Conservation (phyloP, 345 rosid species). For the Eucalyptus curtisii region DNA sequence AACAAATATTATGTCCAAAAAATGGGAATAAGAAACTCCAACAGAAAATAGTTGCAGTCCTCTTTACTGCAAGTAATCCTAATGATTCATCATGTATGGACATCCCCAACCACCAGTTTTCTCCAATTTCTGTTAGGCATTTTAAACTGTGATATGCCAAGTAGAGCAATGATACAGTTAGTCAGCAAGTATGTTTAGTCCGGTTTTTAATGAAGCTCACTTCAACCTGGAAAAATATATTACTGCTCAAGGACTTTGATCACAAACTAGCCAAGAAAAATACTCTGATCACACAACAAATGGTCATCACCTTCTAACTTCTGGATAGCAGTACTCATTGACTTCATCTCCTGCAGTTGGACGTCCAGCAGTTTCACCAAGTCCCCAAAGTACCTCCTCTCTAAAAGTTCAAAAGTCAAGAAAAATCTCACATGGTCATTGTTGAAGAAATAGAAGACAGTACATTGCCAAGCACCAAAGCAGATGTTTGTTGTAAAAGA, state of each 20-base stretch:
- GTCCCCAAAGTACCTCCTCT: constrained; percentile 52
- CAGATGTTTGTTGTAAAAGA: not conserved
- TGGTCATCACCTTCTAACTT: constrained; percentile 52
- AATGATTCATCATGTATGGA: not conserved
- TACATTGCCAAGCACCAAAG: not conserved
- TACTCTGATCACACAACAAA: not conserved
- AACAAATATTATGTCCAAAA: not conserved
- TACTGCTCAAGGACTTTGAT: not conserved
- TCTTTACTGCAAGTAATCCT: not conserved
- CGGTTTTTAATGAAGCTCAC: not conserved
- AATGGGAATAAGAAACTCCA: not conserved
- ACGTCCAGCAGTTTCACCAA: constrained; percentile 45
- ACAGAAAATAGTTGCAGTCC: not conserved
- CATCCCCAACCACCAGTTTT: not conserved
- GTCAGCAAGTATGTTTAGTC: not conserved
- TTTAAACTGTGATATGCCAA: not conserved
- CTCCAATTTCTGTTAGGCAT: not conserved
- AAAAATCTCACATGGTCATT: not conserved
- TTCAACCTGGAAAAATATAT: not conserved
- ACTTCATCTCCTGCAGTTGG: constrained; percentile 86
- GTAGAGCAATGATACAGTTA: not conserved
- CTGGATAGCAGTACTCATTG: constrained; percentile 50
- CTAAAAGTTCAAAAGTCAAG: constrained; percentile 18
- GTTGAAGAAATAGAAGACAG: not conserved
- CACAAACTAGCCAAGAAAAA: not conserved